A percentile compares a stretch with the other conserved stretches of the same genome.
Conservation (phyloP, 2,329 filamentous ascomycete genomes). For the Stagonosporopsis vannaccii region DNA sequence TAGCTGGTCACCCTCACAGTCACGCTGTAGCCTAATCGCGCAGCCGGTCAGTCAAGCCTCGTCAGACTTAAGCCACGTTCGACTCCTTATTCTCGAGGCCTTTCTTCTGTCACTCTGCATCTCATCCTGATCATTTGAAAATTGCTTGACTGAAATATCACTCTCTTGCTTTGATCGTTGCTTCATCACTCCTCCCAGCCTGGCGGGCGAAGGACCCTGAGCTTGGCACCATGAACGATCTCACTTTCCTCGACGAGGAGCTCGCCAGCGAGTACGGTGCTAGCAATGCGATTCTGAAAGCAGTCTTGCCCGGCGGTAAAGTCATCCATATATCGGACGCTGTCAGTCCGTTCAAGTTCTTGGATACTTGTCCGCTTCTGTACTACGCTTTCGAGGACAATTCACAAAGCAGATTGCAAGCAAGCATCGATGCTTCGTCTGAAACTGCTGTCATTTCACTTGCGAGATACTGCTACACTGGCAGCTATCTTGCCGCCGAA, state of each 20-base stretch:
- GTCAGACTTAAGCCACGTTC: conserved; percentile 18
- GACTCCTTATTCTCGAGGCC: neutral
- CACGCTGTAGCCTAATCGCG: conserved; percentile 26
- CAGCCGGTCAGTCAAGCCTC: conserved; percentile 17
- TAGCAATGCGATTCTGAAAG: conserved; percentile 41
- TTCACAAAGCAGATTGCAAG: conserved; percentile 35
- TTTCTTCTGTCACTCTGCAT: neutral
- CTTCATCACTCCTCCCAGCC: conserved; percentile 7
- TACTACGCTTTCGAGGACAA: conserved; percentile 51
- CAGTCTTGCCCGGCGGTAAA: conserved; percentile 40
- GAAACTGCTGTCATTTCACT: conserved; percentile 45
- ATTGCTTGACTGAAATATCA: neutral
- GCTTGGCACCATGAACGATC: conserved; percentile 29
- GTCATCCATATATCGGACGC: conserved; percentile 42
- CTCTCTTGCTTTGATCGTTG: neutral
- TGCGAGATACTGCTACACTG: conserved; percentile 53
- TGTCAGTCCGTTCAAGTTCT: conserved; percentile 43
- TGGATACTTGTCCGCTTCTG: conserved; percentile 49
- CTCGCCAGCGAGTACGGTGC: conserved; percentile 14
- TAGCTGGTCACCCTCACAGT: conserved; percentile 12
- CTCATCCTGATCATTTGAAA: neutral
- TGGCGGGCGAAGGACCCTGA: conserved; percentile 5
- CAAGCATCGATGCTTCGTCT: conserved; percentile 50
- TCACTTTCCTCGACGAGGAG: conserved; percentile 30
- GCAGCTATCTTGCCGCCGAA: conserved; percentile 43